A percentile compares a stretch with the other conserved stretches of the same genome.
Evolutionary conservation across 352 stramenopile species (phyloP).

Genomic region (Pythium volutum): DNA sequence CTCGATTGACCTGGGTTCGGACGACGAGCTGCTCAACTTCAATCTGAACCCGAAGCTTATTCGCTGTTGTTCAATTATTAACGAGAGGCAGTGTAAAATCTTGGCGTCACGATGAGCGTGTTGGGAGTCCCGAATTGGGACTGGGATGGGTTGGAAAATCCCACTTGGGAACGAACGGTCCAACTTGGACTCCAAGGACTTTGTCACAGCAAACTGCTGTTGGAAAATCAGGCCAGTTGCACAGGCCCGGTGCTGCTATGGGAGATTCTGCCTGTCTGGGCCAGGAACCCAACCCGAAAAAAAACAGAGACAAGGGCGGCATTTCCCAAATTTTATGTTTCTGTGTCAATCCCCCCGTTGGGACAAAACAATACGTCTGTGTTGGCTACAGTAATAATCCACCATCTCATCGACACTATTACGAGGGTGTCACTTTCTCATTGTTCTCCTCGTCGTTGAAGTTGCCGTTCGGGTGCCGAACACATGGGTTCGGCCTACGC

Average conservation of each 20-base stretch:
- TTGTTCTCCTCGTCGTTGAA: slow-evolving; percentile 14
- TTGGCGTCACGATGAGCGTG: no score
- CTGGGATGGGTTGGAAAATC: no score
- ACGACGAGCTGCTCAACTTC: not conserved
- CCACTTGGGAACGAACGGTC: no score
- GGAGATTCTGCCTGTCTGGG: not conserved
- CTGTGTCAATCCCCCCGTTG: not conserved
- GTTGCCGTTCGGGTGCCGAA: slow-evolving; percentile 9
- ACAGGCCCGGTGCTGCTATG: not conserved
- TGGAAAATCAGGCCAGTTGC: no score
- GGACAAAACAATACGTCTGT: slow-evolving; percentile 16
- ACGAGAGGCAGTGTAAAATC: no score
- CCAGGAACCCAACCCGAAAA: not conserved
- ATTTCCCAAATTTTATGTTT: slow-evolving; percentile 11
- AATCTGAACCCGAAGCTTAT: not conserved
- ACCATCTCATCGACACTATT: not conserved
- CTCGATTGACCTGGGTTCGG: slow-evolving; percentile 1
- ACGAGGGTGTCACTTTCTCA: not conserved
- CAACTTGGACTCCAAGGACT: no score
- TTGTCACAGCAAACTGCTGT: no score
- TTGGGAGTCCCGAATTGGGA: no score
- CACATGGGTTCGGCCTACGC: not conserved
- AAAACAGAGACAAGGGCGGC: slow-evolving; percentile 4
- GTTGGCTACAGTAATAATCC: not conserved
- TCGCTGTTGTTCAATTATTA: not conserved